Conservation (phyloP, 2,329 filamentous ascomycete genomes). For the Rugonectria rugulosa region DNA sequence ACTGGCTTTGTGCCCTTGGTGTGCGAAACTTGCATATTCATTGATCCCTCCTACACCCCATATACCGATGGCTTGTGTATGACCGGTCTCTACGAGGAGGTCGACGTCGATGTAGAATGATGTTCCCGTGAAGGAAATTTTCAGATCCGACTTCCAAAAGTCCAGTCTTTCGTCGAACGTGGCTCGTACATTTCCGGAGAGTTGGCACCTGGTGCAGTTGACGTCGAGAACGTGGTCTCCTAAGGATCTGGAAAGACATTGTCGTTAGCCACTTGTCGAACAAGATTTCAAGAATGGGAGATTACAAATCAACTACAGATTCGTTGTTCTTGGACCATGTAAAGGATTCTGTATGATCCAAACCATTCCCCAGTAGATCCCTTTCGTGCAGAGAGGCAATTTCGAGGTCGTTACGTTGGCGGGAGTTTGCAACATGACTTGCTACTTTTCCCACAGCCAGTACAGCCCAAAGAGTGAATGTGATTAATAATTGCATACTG, state of each 20-base stretch:
- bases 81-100: background rate
- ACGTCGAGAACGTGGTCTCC: background rate
- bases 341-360: too few relatives aligned
- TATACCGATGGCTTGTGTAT: background rate
- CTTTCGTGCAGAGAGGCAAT: too few relatives aligned
- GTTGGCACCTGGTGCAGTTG: constrained; percentile 6
- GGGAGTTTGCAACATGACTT: too few relatives aligned
- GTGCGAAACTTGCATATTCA: background rate
- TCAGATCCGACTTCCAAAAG: background rate
- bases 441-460: too few relatives aligned
- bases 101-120: background rate
- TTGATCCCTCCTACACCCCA: constrained; percentile 4
- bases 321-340: too few relatives aligned
- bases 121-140: background rate
- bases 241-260: background rate
- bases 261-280: too few relatives aligned
- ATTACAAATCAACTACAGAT: too few relatives aligned
- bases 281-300: too few relatives aligned
- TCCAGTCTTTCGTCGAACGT: background rate
- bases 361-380: too few relatives aligned
- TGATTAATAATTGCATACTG: too few relatives aligned
- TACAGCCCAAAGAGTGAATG: too few relatives aligned
- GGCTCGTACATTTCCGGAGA: background rate
- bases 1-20: background rate
- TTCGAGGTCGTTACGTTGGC: too few relatives aligned